A percentile compares a stretch with the other conserved stretches of the same genome.
These are phyloP conservation scores for Cryphonectria radicalis DNA, from an alignment of 2,329 filamentous ascomycete genomes.

Conservation along the genomic window DNA sequence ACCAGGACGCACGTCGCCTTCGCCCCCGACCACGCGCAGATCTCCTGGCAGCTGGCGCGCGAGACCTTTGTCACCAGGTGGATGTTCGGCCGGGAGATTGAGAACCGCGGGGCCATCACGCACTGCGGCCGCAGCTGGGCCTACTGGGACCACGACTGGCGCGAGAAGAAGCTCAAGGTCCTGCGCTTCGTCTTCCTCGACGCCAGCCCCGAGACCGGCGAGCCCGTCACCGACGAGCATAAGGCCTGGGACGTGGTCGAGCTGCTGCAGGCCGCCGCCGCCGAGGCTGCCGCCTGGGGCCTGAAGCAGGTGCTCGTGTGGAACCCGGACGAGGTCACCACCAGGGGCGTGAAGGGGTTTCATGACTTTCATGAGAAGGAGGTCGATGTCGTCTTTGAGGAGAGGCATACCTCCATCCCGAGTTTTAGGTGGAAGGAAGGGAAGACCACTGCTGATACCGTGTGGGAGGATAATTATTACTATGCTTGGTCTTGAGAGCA, in stretches of 20 bases:
- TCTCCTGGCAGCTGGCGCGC: constrained; percentile 41
- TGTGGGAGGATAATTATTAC: constrained; percentile 40
- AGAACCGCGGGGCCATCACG: constrained; percentile 35
- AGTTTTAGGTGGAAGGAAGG: constrained; percentile 43
- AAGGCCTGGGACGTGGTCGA: constrained; percentile 35
- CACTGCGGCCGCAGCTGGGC: constrained; percentile 36
- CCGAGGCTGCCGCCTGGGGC: constrained; percentile 39
- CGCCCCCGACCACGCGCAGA: constrained; percentile 37
- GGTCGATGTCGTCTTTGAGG: constrained; percentile 37
- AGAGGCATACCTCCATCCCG: constrained; percentile 40
- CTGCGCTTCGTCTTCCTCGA: constrained; percentile 35
- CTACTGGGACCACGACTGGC: constrained; percentile 44
- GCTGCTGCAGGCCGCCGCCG: constrained; percentile 41
- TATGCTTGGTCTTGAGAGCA: constrained; percentile 36
- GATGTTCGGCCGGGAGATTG: constrained; percentile 31
- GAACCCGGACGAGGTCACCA: constrained; percentile 41
- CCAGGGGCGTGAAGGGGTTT: constrained; percentile 37
- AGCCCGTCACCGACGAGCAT: constrained; percentile 28
- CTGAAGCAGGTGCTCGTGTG: constrained; percentile 42
- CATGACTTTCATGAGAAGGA: constrained; percentile 44
- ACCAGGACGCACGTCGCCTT: constrained; percentile 41
- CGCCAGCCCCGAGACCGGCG: constrained; percentile 23
- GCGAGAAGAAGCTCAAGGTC: constrained; percentile 37
- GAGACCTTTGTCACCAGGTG: constrained; percentile 36
- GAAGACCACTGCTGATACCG: constrained; percentile 32